Evolutionary conservation across 2,329 filamentous ascomycete genomes (phyloP).

Genomic region (Didymosphaeria variabile): DNA sequence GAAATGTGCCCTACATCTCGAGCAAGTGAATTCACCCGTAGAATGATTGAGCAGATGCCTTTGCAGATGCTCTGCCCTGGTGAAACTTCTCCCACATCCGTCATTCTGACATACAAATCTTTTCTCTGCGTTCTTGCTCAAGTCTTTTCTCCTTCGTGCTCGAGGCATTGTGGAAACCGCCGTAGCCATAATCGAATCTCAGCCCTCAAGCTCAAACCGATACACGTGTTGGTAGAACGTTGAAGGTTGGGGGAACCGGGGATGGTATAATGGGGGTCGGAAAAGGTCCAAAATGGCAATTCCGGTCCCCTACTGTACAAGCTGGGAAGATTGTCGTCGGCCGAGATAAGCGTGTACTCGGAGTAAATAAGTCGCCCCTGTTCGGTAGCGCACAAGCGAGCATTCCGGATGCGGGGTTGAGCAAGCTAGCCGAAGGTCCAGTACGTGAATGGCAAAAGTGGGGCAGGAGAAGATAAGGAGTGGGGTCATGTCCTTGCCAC

Average conservation of each 20-base stretch:
- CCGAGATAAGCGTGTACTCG: constrained; percentile 18
- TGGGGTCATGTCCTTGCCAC: constrained; percentile 14
- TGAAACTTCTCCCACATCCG: constrained; percentile 93
- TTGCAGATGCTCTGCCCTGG: constrained; percentile 93
- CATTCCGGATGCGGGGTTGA: constrained; percentile 16
- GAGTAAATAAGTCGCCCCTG: neutral
- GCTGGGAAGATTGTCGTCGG: constrained; percentile 16
- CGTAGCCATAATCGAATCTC: constrained; percentile 26
- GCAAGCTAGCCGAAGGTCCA: constrained; percentile 6
- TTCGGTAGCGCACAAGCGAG: neutral
- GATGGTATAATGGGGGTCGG: constrained; percentile 39
- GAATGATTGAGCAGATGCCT: constrained; percentile 91
- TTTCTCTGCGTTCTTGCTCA: constrained; percentile 56
- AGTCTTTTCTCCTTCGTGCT: constrained; percentile 69
- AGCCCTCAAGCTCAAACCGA: constrained; percentile 19
- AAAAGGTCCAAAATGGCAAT: neutral
- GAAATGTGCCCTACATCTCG: constrained; percentile 68
- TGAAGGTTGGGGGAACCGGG: constrained; percentile 41
- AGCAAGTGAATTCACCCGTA: constrained; percentile 63
- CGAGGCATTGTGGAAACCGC: constrained; percentile 59
- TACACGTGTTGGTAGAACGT: constrained; percentile 18
- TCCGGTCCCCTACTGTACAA: neutral
- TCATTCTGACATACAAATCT: constrained; percentile 74
- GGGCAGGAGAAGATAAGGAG: constrained; percentile 17
- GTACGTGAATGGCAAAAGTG: constrained; percentile 10